Evolutionary conservation across 768 basidiomycete genomes (phyloP), one percentile per base, ranked within the genome.

Genomic region (Termitomyces sp.): DNA sequence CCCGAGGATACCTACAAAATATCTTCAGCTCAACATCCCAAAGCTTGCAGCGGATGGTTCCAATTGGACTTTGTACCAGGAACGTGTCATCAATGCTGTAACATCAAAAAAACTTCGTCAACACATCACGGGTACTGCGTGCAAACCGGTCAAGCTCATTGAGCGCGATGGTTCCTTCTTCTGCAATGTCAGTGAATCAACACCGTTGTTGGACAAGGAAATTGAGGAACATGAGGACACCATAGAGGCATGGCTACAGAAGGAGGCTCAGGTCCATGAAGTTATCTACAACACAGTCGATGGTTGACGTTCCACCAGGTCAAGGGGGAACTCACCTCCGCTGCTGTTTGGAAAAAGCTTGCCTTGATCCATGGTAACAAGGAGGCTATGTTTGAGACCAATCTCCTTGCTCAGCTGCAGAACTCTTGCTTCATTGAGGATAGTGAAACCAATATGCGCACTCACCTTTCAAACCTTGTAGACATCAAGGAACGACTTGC

Each of bases 41-140:
- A 43, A 43, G 54, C 62, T 66, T 18, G 39, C 56, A 12, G 61
- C 66, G 18, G 62, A 70, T 53, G 60, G 66, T 4, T 62, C 64
- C 23, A 73, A 73, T 41, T 73, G 70, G 69, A 35, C 56, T 0
- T 65, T 45, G 15, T 71, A 69, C 63, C 62, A 65, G 29, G 63
- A 64, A 5, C 47, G 55, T 10, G 54, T 62, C 13, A 22, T 60
- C 29, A 68, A 68, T 48, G 46, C 60, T 15, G 25, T 70, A 5
- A 27, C 15, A 12, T 22, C 41, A 22, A 43, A 43, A 22, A 43
- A 43, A 22, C 10, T 43, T 4, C 10, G 22, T 23, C 7, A 11
- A 4, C 41, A 60, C 44, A 7, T 60, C 64, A 23, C 38, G 25
- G 69, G 71, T 23, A 66, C 53, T 22, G 58, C 54, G 11, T 52